phyloP scores from a whole-genome alignment of 148 eudicot species.

The Nepenthes mirabilis region DNA sequence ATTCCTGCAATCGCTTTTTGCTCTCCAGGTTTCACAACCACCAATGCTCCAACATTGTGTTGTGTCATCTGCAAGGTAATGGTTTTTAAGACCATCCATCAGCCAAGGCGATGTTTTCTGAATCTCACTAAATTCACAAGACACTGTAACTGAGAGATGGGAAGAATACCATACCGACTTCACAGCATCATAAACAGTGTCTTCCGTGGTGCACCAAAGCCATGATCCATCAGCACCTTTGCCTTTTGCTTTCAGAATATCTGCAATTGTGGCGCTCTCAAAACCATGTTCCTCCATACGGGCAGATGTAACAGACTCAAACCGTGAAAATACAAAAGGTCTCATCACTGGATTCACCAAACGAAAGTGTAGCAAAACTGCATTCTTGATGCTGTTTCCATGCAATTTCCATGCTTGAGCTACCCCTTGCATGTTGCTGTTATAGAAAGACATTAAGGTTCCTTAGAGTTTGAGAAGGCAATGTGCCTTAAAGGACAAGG shows the following conservation, averaged over 20 bases:
- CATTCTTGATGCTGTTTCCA: conserved; percentile 48
- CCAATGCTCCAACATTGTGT: conserved; percentile 95
- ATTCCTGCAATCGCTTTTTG: conserved; percentile 81
- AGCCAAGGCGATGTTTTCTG: background rate
- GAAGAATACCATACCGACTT: conserved; percentile 44
- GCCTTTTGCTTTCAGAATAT: conserved; percentile 71
- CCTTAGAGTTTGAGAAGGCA: background rate
- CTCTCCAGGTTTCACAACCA: conserved; percentile 91
- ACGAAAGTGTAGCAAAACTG: conserved; percentile 62
- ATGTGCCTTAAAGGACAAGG: too few relatives aligned
- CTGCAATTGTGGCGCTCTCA: conserved; percentile 89
- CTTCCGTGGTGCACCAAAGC: conserved; percentile 97
- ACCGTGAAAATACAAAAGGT: conserved; percentile 47
- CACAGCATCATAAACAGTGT: conserved; percentile 92
- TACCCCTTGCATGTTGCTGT: conserved; percentile 53
- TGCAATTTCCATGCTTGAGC: conserved; percentile 41
- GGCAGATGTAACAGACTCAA: conserved; percentile 54
- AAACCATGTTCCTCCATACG: conserved; percentile 88
- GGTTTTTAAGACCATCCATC: background rate
- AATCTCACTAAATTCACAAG: conserved; percentile 2
- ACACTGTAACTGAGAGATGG: background rate
- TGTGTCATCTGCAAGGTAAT: conserved; percentile 69
- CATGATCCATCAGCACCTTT: conserved; percentile 94
- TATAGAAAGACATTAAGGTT: background rate
- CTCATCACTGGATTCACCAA: conserved; percentile 44